Conservation (phyloP, 495 filamentous ascomycete genomes). For the Cenococcum geophilum region DNA sequence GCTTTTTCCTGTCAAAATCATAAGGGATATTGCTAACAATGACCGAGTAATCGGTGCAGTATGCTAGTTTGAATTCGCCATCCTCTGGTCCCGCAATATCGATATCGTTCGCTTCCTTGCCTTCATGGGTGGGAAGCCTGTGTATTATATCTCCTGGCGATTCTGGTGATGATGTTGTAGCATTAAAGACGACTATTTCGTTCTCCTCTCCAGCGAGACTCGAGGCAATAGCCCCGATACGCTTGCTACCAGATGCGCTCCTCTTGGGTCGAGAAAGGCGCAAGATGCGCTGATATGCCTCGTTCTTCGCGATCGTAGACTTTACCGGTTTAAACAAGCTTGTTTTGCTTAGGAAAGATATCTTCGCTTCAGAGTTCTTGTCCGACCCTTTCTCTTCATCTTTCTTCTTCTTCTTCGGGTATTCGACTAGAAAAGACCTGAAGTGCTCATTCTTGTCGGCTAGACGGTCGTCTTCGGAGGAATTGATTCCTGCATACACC, state of each 20-base stretch:
- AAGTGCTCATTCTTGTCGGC: slow-evolving; percentile 84
- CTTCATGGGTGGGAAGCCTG: slow-evolving; percentile 54
- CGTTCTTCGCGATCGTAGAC: slow-evolving; percentile 44
- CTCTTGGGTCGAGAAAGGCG: slow-evolving; percentile 60
- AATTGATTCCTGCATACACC: slow-evolving; percentile 71
- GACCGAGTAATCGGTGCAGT: slow-evolving; percentile 74
- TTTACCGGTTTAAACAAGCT: slow-evolving; percentile 55
- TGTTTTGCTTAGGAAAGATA: slow-evolving; percentile 36
- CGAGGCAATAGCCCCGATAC: slow-evolving; percentile 68
- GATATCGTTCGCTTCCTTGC: slow-evolving; percentile 72
- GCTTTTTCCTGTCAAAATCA: slow-evolving; percentile 42
- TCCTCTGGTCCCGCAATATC: slow-evolving; percentile 59
- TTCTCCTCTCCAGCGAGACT: slow-evolving; percentile 61
- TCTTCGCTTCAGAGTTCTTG: slow-evolving; percentile 37
- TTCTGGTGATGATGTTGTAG: slow-evolving; percentile 47
- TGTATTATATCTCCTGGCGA: slow-evolving; percentile 56
- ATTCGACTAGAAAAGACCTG: slow-evolving; percentile 63
- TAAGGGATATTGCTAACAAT: slow-evolving; percentile 49
- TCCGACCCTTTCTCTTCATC: slow-evolving; percentile 32
- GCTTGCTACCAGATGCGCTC: slow-evolving; percentile 40
- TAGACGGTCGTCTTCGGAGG: slow-evolving; percentile 59
- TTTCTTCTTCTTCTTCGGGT: slow-evolving; percentile 37
- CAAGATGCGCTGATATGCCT: slow-evolving; percentile 72
- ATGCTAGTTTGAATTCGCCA: slow-evolving; percentile 63
- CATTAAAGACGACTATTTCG: slow-evolving; percentile 76